A percentile compares a stretch with the other conserved stretches of the same genome.
These are phyloP conservation scores for Lipomyces mesembrius DNA, from an alignment of 805 yeast genomes.

Conservation along the genomic window DNA sequence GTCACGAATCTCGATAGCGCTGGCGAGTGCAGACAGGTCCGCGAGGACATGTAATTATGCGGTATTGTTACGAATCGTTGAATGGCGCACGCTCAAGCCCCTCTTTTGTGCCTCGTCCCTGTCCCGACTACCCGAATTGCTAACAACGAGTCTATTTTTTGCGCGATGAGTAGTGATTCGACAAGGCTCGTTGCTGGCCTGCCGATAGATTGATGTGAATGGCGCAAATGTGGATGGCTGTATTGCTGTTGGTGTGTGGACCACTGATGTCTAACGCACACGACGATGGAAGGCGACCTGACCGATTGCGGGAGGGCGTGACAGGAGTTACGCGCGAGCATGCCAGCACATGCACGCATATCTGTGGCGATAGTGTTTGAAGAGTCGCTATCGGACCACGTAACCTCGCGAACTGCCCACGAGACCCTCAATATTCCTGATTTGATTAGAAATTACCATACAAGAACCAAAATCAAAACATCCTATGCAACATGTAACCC, in stretches of 20 bases:
- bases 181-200: not conserved
- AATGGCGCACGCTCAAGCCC: not conserved
- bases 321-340: not conserved
- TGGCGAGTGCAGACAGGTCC: conserved; percentile 5
- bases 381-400: not conserved
- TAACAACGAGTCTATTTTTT: not conserved
- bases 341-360: not conserved
- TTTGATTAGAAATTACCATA: not conserved
- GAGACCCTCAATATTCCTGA: no score
- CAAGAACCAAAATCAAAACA: not conserved
- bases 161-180: not conserved
- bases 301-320: not conserved
- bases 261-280: not conserved
- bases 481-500: not conserved
- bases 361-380: not conserved
- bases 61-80: not conserved
- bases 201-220: conserved; percentile 1
- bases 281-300: not conserved
- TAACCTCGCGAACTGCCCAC: not conserved
- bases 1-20: conserved; percentile 6
- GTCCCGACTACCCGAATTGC: not conserved
- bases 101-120: not conserved
- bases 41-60: not conserved
- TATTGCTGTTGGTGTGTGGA: not conserved
- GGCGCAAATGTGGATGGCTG: not conserved